Evolutionary conservation across 805 yeast genomes (phyloP), one percentile per base, ranked within the genome.

Genomic region (Pichia paraexigua): DNA sequence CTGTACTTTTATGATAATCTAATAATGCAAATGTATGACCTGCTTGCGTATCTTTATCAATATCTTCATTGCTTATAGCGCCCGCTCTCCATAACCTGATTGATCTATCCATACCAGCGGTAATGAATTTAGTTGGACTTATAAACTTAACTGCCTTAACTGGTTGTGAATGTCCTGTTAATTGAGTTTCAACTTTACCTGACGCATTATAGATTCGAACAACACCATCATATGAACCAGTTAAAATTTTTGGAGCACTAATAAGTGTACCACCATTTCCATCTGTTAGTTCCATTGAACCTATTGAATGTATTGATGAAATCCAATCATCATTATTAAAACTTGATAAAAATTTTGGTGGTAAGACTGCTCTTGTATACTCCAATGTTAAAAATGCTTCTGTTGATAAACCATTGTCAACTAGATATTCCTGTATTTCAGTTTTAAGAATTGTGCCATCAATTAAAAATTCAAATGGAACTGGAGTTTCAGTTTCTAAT

Each of bases 301-400:
- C 62, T 51, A 66, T 56, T 6, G 83, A 66, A 62, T 80, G 80
- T 25, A 85, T 75, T 1, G 95, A 78, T 22, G 96, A 87, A 24
- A 94, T 80, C 99, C 99, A 94, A 69, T 94, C 99, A 56, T 92
- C 96, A 63, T 92, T 90, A 63, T 82, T 80, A 69, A 85, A 94
- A 44, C 95, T 83, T 3, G 95, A 89, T 56, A 90, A 72, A 63
- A 80, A 91, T 25, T 92, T 82, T n/a, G 99, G 99, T 20, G 99
- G 99, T 48, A 92, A 76, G 40, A 90, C 85, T 1, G 97, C 90
- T 58, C 96, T 78, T 13, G 96, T 88, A 71, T 94, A 94, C 64
- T 94, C 99, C 45, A 94, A 71, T 28, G 81, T 81, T 55, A 94
- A 66, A 49, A 83, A 79, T 1, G 87, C 78, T 74, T 94, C 99